Evolutionary conservation across 768 basidiomycete species (phyloP), one percentile per base, ranked within the genome.

Genomic region (Tylopilus sp.): DNA sequence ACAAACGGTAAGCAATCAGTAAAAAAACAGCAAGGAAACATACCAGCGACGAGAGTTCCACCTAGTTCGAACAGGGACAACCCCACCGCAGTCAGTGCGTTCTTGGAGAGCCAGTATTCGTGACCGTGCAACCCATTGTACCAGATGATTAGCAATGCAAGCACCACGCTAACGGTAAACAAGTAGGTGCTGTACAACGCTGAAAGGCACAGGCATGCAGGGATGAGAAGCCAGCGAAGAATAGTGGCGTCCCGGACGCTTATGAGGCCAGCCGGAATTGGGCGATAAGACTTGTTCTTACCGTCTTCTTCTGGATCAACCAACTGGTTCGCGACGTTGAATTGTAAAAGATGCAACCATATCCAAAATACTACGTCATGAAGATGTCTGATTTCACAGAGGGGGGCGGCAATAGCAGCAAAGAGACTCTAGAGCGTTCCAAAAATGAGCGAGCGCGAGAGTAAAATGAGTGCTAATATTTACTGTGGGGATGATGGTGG

Each of bases 311-410:
- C 71, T 12, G 71, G 67, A 48, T 68, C 65, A 25, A 71, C 61
- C 13, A 68, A 58, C 58, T 80, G 78, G 49, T 80, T 80, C 9
- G 75, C 65, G 17, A 74, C 64, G 45, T 74, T 67, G 65, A 74
- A 77, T 33, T 76, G 76, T 7, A 80, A 64, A 26, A 78, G 66
- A 55, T 80, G 79, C 6, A 78, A 54, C 71, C 72, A 78, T 12
- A 76, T 73, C 78, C 78, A 80, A 33, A 74, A 58, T 33, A 74
- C 58, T 13, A 71, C 63, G 30, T 71, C 62, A 13, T 65, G 49
- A 6, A 72, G 38, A 1, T 48, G 62, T 3, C 43, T 41, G 25
- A 62, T 8, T 30, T 59, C 55, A 21, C 58, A 60, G 2, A 71
- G 49, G 2, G 75, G 74, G 4, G 74, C 74, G 0, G 71, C 63